A percentile compares a stretch with the other conserved stretches of the same genome.
phyloP scores from a whole-genome alignment of 768 basidiomycete species.

The Krasilnikovozyma curviuscula region DNA sequence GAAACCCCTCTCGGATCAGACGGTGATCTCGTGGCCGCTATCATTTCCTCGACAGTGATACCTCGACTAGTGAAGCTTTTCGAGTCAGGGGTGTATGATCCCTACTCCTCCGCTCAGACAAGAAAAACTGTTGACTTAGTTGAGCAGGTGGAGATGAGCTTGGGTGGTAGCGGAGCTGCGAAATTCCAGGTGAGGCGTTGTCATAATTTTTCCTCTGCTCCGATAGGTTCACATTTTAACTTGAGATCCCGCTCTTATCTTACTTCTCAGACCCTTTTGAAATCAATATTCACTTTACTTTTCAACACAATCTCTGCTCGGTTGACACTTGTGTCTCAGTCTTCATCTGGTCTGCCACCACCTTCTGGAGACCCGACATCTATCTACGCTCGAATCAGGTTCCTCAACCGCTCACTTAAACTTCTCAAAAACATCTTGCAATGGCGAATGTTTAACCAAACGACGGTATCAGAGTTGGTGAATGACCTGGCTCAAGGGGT shows the following conservation, averaged over 20 bases:
- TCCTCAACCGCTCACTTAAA: constrained; percentile 47
- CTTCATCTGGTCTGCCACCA: constrained; percentile 18
- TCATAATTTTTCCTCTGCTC: background rate
- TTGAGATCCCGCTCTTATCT: background rate
- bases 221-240: background rate
- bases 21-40: constrained; percentile 68
- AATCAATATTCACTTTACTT: constrained; percentile 36
- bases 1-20: constrained; percentile 52
- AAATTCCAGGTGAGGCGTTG: constrained; percentile 28
- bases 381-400: constrained; percentile 49
- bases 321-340: constrained; percentile 24
- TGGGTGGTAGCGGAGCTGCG: constrained; percentile 34
- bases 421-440: constrained; percentile 50
- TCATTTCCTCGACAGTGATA: constrained; percentile 65
- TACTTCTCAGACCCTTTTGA: background rate
- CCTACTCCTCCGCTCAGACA: constrained; percentile 49
- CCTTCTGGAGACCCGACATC: constrained; percentile 55
- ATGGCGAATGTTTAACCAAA: constrained; percentile 57
- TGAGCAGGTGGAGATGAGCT: constrained; percentile 60
- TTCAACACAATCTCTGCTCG: constrained; percentile 35
- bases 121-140: constrained; percentile 48
- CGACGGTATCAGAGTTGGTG: constrained; percentile 38
- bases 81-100: constrained; percentile 62
- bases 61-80: constrained; percentile 54
- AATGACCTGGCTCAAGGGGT: constrained; percentile 39